Evolutionary conservation across 768 basidiomycete genomes (phyloP), one percentile per base, ranked within the genome.

Genomic region (Tricholoma bakamatsutake): DNA sequence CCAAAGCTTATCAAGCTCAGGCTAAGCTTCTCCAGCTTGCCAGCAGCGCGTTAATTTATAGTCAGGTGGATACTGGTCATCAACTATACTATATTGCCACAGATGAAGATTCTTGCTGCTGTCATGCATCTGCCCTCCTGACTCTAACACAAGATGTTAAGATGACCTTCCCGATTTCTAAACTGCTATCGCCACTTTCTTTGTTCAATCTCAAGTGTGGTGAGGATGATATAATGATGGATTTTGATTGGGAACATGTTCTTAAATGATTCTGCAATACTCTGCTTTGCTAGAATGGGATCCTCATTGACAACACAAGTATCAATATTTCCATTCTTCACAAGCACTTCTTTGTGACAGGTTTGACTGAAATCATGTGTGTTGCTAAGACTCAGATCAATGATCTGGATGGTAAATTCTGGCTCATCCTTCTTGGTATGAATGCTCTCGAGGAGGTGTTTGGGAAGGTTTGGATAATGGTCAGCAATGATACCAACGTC

Each of bases 191-290:
- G 12, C 35, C 35, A 37, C 35, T 37, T 11, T 11, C 9, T 8
- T 11, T 37, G 35, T 37, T 37, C 35, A 37, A 11, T 37, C 35
- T 37, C 35, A 37, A 37, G 35, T 64, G 64, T 33, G 69, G 70
- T 5, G 49, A 57, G 12, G 59, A 71, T 47, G 67, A 68, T 18
- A 21, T 69, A 12, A 68, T 66, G 1, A 37, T 55, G 13, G 70
- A 71, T 47, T 68, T 67, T 46, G 69, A 71, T 52, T 68, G 60
- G 46, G 67, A 67, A 40, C 70, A 72, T 52, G 57, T 66, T 35
- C 50, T 69, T 15, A 69, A 71, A 55, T 61, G 68, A 17, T 50
- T 66, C 10, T 62, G 67, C 1, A 69, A 69, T 46, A 45, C 57
- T 5, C 31, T 67, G 5, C 35, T 72, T 3, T 65, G 67, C n/a